Percentiles rank a stretch among this genome's conserved stretches.
Evolutionary conservation across 2,329 filamentous ascomycete genomes (phyloP).

Genomic region (Fusarium torreyae): DNA sequence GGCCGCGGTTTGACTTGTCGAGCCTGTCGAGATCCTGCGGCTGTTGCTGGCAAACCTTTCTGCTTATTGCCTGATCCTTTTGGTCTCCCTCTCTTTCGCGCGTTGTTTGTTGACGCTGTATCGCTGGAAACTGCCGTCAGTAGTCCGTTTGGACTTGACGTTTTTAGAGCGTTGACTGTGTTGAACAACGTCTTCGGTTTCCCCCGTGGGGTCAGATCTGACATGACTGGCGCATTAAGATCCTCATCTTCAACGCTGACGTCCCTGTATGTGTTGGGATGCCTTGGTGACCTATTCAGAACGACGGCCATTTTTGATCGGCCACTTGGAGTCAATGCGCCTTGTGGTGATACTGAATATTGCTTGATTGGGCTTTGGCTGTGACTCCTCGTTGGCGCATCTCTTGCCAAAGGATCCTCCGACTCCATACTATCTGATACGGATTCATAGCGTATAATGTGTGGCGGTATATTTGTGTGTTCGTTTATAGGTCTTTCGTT

Average conservation of each 20-base stretch:
- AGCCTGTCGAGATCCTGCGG: conserved; percentile 41
- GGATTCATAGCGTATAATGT: conserved; percentile 11
- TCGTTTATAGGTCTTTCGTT: background rate
- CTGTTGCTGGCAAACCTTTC: conserved; percentile 40
- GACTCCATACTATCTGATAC: conserved; percentile 32
- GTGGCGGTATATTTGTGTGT: background rate
- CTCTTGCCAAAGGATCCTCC: conserved; percentile 41
- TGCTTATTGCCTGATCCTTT: conserved; percentile 60
- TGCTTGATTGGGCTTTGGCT: conserved; percentile 29
- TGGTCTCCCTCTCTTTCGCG: conserved; percentile 60
- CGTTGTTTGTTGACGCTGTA: conserved; percentile 14
- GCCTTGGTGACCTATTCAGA: conserved; percentile 33
- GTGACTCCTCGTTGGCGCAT: conserved; percentile 19
- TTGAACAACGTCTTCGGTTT: conserved; percentile 21
- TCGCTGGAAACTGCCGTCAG: conserved; percentile 17
- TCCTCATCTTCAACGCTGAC: conserved; percentile 18
- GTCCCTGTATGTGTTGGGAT: conserved; percentile 7
- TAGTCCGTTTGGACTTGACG: conserved; percentile 8
- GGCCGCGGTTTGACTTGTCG: conserved; percentile 51
- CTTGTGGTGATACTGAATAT: conserved; percentile 5
- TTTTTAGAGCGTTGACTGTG: conserved; percentile 2
- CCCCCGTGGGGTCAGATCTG: conserved; percentile 43
- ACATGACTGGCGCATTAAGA: conserved; percentile 26
- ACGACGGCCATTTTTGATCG: conserved; percentile 41
- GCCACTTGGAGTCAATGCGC: background rate